Conservation (phyloP, 2,329 filamentous ascomycete species). For the Pestalotiopsis sp. region DNA sequence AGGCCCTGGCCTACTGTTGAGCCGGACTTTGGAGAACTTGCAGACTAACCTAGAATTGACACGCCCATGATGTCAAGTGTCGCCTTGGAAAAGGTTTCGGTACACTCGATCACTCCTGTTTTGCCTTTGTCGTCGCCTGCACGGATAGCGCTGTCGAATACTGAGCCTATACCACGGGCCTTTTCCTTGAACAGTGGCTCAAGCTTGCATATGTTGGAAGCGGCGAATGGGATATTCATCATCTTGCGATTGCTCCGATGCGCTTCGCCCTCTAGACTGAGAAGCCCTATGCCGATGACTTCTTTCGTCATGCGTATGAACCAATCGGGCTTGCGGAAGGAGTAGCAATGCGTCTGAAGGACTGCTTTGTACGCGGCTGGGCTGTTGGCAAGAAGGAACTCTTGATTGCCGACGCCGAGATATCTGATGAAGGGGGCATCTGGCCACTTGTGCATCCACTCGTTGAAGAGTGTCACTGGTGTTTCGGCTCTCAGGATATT, state of each 20-base stretch:
- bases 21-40: no score
- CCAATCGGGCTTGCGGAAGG: background rate
- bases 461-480: slow-evolving; percentile 20
- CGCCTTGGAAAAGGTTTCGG: slow-evolving; percentile 14
- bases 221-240: slow-evolving; percentile 34
- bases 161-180: slow-evolving; percentile 28
- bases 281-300: slow-evolving; percentile 32
- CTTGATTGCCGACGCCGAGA: slow-evolving; percentile 26
- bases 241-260: slow-evolving; percentile 38
- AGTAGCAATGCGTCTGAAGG: slow-evolving; percentile 29
- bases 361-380: slow-evolving; percentile 27
- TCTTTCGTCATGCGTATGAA: slow-evolving; percentile 28
- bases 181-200: slow-evolving; percentile 38
- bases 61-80: slow-evolving; percentile 20
- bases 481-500: slow-evolving; percentile 20
- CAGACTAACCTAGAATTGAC: slow-evolving; percentile 15
- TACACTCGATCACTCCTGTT: slow-evolving; percentile 16
- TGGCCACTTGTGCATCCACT: slow-evolving; percentile 28
- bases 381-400: slow-evolving; percentile 28
- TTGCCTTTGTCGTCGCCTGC: background rate
- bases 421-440: slow-evolving; percentile 30
- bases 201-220: slow-evolving; percentile 35
- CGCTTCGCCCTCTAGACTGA: slow-evolving; percentile 37
- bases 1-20: background rate
- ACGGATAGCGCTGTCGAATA: slow-evolving; percentile 16